Percentiles rank a stretch among this genome's conserved stretches.
These are phyloP conservation scores for Exserohilum rostratum DNA, from an alignment of 2,329 filamentous ascomycete species.

Conservation along the genomic window DNA sequence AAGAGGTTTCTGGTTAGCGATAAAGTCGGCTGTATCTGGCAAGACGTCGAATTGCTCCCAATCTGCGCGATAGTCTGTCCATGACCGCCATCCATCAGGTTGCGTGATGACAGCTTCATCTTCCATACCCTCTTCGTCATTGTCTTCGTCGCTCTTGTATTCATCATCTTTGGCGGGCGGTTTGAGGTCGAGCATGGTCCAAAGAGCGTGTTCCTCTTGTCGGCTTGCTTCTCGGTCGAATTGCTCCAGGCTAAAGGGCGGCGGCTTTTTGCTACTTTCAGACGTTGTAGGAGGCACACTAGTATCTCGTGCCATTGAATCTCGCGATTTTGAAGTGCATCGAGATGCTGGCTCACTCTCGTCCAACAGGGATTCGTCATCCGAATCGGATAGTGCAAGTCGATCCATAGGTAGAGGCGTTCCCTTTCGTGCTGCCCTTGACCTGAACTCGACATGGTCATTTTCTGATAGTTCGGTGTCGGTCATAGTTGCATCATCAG, in stretches of 20 bases:
- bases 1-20: constrained; percentile 24
- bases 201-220: constrained; percentile 55
- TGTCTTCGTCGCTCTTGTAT: constrained; percentile 34
- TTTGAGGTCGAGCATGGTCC: constrained; percentile 49
- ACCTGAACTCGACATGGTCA: constrained; percentile 21
- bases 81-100: constrained; percentile 56
- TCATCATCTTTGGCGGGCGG: constrained; percentile 18
- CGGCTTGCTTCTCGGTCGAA: constrained; percentile 55
- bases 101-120: constrained; percentile 43
- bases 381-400: constrained; percentile 18
- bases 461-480: constrained; percentile 34
- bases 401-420: constrained; percentile 35
- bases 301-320: constrained; percentile 5
- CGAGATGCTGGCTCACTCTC: neutral
- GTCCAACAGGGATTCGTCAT: constrained; percentile 9
- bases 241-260: constrained; percentile 40
- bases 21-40: constrained; percentile 24
- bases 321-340: neutral
- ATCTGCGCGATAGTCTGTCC: constrained; percentile 53
- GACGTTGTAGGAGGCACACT: constrained; percentile 4
- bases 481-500: constrained; percentile 35
- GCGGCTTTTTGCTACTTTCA: neutral
- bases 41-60: constrained; percentile 54
- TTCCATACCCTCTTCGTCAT: constrained; percentile 2
- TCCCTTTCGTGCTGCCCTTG: constrained; percentile 30